Base-by-base conservation (phyloP, 202 grass and related monocot genomes). In the Carex arenaria region DNA sequence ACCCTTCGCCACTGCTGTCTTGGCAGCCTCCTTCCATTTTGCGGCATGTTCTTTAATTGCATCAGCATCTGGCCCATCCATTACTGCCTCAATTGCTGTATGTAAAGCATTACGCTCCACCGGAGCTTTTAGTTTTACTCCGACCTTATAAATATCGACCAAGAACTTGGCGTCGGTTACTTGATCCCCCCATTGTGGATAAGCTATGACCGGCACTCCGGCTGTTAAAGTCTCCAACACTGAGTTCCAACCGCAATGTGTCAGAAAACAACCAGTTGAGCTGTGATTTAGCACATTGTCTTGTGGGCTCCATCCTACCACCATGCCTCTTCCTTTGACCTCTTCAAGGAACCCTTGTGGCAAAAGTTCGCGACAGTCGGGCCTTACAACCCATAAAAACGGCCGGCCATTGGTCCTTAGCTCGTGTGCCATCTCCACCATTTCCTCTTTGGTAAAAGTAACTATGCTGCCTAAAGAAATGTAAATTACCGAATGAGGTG, bases 221-320 rank as follows among this genome's bases (percentile, higher is more conserved):
- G 89, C 89, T 13, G 93, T 80, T 3, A 99, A 18, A 12, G 89
- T 94, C 90, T 98, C 95, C 23, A 91, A 86, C 60, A 87, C 89
- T 6, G 95, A 97, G 90, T 97, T 97, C 95, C 92, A 94, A 0
- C 94, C 94, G 79, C 94, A 94, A 88, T 97, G 92, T 62, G 92
- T 94, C 43, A 97, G 67, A 84, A 97, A 97, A 85, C 91, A 93
- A 1, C 82, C 96, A 0, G 89, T 85, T 0, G 96, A n/a, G 9
- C 40, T n/a, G 79, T 98, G 96, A 23, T 74, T 80, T 7, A 99
- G 88, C 43, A 99, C 96, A 1, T 31, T 69, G 5, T 93, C 93
- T 87, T 99, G 91, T 3, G 96, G 91, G 85, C 96, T 95, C 96
- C 96, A 99, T 32, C 83, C 67, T 60, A 95, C 89, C 68, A 99